These are phyloP conservation scores for Trifolium dubium DNA, from an alignment of 306 rosid species.

Conservation along the genomic window DNA sequence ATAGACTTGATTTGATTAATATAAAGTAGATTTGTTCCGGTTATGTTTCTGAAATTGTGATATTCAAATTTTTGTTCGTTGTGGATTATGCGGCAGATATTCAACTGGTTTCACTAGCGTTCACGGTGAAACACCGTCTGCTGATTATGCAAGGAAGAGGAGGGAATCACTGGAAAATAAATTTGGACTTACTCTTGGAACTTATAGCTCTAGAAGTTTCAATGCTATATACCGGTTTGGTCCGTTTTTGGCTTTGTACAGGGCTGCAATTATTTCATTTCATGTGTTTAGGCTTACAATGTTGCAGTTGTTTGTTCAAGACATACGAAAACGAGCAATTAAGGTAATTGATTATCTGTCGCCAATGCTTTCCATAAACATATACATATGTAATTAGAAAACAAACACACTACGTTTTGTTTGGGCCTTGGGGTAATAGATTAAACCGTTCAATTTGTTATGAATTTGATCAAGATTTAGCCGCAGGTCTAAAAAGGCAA, in stretches of 20 bases:
- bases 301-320: conserved; percentile 75
- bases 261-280: conserved; percentile 85
- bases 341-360: conserved; percentile 56
- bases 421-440: conserved; percentile 31
- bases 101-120: conserved; percentile 87
- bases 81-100: conserved; percentile 59
- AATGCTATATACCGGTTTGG: conserved; percentile 70
- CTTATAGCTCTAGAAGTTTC: conserved; percentile 66
- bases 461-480: conserved; percentile 20
- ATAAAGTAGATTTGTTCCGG: conserved; percentile 10
- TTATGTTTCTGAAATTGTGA: conserved; percentile 17
- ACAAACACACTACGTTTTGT: not conserved
- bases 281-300: conserved; percentile 75
- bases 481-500: not conserved
- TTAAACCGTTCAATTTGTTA: not conserved
- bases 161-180: conserved; percentile 79
- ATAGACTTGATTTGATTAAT: not conserved
- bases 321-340: conserved; percentile 69
- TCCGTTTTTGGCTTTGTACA: conserved; percentile 85
- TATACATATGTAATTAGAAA: conserved; percentile 11
- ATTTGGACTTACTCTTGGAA: conserved; percentile 81
- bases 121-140: conserved; percentile 88
- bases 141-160: conserved; percentile 90
- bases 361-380: conserved; percentile 22
- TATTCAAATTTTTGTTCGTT: not conserved